phyloP scores from a whole-genome alignment of 495 filamentous ascomycete genomes.

The Pyronema omphalodes region DNA sequence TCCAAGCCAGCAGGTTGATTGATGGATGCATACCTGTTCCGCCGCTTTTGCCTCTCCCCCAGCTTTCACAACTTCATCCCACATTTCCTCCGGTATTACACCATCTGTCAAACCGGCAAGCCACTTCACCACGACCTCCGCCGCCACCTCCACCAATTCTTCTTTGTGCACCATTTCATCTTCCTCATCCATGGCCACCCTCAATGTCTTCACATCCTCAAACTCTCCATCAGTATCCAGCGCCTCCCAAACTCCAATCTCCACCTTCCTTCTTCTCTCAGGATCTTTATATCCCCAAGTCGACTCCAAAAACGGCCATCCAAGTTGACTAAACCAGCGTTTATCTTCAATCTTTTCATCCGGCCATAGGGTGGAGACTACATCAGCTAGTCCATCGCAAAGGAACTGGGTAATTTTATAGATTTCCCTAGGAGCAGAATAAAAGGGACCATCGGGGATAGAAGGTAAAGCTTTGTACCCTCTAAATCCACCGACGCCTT shows the following conservation, averaged over 20 bases:
- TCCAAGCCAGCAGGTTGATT: neutral
- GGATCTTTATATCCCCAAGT: conserved; percentile 12
- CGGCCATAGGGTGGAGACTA: conserved; percentile 29
- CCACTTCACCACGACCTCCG: conserved; percentile 16
- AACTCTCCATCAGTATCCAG: conserved; percentile 16
- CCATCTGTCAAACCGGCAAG: conserved; percentile 12
- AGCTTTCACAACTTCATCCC: conserved; percentile 19
- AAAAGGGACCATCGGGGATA: conserved; percentile 29
- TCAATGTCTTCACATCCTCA: conserved; percentile 8
- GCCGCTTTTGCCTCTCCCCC: conserved; percentile 16
- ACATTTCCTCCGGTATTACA: conserved; percentile 16
- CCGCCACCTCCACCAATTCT: conserved; percentile 13
- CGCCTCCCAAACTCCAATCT: conserved; percentile 15
- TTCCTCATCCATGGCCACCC: conserved; percentile 9
- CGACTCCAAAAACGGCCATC: conserved; percentile 17
- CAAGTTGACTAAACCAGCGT: conserved; percentile 27
- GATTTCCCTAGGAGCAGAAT: conserved; percentile 64
- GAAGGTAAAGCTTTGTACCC: conserved; percentile 15
- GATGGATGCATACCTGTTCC: conserved; percentile 13
- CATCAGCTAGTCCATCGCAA: conserved; percentile 47
- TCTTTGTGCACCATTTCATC: conserved; percentile 5
- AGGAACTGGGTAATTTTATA: conserved; percentile 66
- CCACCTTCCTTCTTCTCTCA: conserved; percentile 14
- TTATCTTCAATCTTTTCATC: conserved; percentile 26
- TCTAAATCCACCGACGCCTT: conserved; percentile 41